A percentile compares a stretch with the other conserved stretches of the same genome.
These are phyloP conservation scores for Rugonectria rugulosa DNA, from an alignment of 2,329 filamentous ascomycete species.

Conservation along the genomic window DNA sequence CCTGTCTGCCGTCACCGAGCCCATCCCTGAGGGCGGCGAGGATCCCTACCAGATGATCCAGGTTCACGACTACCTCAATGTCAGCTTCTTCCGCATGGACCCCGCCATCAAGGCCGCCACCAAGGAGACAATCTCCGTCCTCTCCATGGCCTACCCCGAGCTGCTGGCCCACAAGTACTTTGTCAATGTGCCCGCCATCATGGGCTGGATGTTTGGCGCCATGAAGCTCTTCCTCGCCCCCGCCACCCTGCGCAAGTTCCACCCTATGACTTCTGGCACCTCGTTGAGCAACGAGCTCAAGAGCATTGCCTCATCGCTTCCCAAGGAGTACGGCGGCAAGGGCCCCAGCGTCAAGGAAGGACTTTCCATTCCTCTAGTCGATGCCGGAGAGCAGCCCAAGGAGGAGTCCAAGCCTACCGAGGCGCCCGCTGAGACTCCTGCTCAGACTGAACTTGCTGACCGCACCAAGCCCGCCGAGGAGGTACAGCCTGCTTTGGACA, in stretches of 20 bases:
- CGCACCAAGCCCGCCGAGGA: conserved; percentile 20
- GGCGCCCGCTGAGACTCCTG: conserved; percentile 5
- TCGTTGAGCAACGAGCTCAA: conserved; percentile 70
- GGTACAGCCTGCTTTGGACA: conserved; percentile 1
- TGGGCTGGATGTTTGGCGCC: conserved; percentile 84
- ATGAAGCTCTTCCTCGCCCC: conserved; percentile 79
- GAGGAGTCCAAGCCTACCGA: conserved; percentile 25
- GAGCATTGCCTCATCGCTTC: conserved; percentile 69
- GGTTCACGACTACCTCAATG: conserved; percentile 90
- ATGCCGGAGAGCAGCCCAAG: conserved; percentile 14
- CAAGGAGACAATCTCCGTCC: conserved; percentile 81
- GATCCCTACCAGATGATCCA: conserved; percentile 93
- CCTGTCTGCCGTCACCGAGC: conserved; percentile 71
- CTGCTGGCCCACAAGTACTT: conserved; percentile 89
- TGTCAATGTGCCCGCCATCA: conserved; percentile 88
- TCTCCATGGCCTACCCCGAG: conserved; percentile 87
- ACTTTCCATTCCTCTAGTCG: conserved; percentile 40
- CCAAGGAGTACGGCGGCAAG: conserved; percentile 81
- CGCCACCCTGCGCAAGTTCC: conserved; percentile 81
- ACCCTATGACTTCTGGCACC: conserved; percentile 77
- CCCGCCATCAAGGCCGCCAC: conserved; percentile 77
- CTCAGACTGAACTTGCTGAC: conserved; percentile 7
- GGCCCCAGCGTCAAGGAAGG: conserved; percentile 55
- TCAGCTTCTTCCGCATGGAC: conserved; percentile 86
- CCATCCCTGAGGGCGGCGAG: conserved; percentile 74